Base-by-base conservation (phyloP, 768 basidiomycete genomes). In the Pleurotus tuber-regium region DNA sequence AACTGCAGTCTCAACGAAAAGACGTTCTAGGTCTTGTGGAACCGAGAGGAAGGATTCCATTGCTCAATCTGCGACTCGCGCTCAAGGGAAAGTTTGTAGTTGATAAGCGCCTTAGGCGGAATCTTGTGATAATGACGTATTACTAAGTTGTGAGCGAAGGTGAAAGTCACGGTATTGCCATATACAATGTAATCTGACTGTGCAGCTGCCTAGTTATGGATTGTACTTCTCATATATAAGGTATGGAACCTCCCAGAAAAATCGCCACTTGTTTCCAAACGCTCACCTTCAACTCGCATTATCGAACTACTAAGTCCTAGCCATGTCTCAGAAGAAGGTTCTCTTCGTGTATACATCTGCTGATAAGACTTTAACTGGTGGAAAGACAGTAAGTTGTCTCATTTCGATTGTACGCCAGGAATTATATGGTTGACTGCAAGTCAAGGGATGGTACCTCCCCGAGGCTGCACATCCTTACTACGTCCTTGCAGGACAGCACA, bases 301-400 rank as follows among this genome's bases (percentile, higher is more conserved):
- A n/a, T n/a, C n/a, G n/a, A n/a, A n/a, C n/a, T n/a, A n/a, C n/a
- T n/a, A n/a, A n/a, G n/a, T n/a, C n/a, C n/a, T n/a, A 19, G 59
- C 51, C 30, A 42, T 42, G 46, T 1, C 46, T 11, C 46, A 48
- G 18, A 48, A 48, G 31, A 31, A 35, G 1, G 66, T 90, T 30
- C 83, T 90, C 58, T 86, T 92, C 65, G 82, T 92, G n/a, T 78
- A 84, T 62, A 87, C 87, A 28, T 89, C 87, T 40, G 77, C 73
- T 53, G 65, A 80, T 63, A 81, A 77, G 63, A 76, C 77, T 19
- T 70, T 86, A 16, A 75, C 70, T 12, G 82, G 78, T 18, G 58
- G 47, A 0, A 66, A 63, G n/a, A 84, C 78, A 9, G 83, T 84
- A 63, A 60, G 74, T 53, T n/a, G 14, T 39, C 39, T 11, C n/a